These are phyloP conservation scores for Arabidopsis suecica DNA, from an alignment of 345 rosid genomes.

Conservation along the genomic window DNA sequence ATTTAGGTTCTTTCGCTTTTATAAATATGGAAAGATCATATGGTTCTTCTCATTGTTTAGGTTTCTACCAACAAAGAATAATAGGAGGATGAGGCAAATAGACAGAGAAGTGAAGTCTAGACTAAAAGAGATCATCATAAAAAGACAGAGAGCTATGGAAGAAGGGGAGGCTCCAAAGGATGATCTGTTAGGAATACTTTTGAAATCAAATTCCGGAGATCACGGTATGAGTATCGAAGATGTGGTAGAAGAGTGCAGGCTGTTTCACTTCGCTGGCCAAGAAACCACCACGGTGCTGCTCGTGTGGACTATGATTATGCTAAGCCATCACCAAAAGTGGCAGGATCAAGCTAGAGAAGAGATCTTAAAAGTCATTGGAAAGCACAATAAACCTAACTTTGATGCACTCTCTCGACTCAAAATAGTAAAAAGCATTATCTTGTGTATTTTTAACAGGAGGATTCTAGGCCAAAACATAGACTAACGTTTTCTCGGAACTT, in stretches of 20 bases:
- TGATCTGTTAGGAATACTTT: slow-evolving; percentile 53
- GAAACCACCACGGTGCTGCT: slow-evolving; percentile 73
- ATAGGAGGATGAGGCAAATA: slow-evolving; percentile 44
- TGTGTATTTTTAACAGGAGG: not conserved
- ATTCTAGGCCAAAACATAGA: not conserved
- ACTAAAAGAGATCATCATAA: slow-evolving; percentile 44
- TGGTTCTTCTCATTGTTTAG: slow-evolving; percentile 32
- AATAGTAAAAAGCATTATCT: slow-evolving; percentile 39
- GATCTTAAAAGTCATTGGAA: slow-evolving; percentile 56
- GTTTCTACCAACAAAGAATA: slow-evolving; percentile 50
- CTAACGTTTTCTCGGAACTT: not conserved
- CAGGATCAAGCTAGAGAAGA: slow-evolving; percentile 77
- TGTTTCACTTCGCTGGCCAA: slow-evolving; percentile 72
- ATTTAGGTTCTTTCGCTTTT: not conserved
- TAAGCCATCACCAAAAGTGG: slow-evolving; percentile 63
- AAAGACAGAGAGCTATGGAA: slow-evolving; percentile 49
- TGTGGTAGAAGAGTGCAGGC: slow-evolving; percentile 74
- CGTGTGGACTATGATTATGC: slow-evolving; percentile 67
- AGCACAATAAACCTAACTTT: slow-evolving; percentile 37
- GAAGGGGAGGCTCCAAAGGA: slow-evolving; percentile 41
- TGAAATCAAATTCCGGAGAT: slow-evolving; percentile 50
- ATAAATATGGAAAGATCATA: not conserved
- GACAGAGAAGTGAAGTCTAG: slow-evolving; percentile 41
- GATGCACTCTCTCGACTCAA: slow-evolving; percentile 59
- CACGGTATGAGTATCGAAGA: slow-evolving; percentile 52